Base-by-base conservation (phyloP, 2,329 filamentous ascomycete genomes). In the Colletotrichum echinochloae region DNA sequence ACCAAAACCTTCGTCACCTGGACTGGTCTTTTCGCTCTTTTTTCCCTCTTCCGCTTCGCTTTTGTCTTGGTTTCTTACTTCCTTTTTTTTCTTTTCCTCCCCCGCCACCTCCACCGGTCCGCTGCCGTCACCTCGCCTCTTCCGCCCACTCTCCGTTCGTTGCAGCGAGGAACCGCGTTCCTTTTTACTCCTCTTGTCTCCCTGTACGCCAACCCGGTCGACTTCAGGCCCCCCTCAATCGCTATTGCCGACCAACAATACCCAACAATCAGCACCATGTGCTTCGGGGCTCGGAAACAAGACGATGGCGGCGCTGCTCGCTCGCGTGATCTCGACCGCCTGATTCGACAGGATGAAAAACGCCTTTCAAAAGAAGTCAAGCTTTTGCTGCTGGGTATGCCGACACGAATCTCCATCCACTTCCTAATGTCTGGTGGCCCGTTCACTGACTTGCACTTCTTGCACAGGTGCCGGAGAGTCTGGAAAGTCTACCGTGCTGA, bases 401-500 rank as follows among this genome's bases (percentile, higher is more conserved):
- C 72, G 18, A 37, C 57, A 35, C 51, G 44, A 41, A 52, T 20
- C 4, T 23, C n/a, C 44, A 23, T 46, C 11, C 12, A 59, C n/a
- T 26, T 48, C 23, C 51, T 69, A 46, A 44, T 60, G 20, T 11
- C 30, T n/a, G 8, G 6, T 26, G 28, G 20, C 30, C 57, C 39
- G 28, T 60, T 39, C 55, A 52, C 59, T 72, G 60, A 52, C 61
- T 65, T 51, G 48, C 33, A 20, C 46, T 35, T 44, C 28, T 26
- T 44, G 48, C 73, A 73, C 75, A 98, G 95, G 95, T 81, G 95
- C 95, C 77, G 95, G 95, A 79, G 95, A 98, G 83, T 96, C 82
- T 55, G 82, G 95, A 74, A 98, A 98, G 83, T 98, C 95, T 11
- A 98, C 95, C 1, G 95, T 98, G 70, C 89, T 98, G 74, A 98